These are phyloP conservation scores for Sanghuangporus sanghuang DNA, from an alignment of 1,284 basidiomycete genomes.

Conservation along the genomic window DNA sequence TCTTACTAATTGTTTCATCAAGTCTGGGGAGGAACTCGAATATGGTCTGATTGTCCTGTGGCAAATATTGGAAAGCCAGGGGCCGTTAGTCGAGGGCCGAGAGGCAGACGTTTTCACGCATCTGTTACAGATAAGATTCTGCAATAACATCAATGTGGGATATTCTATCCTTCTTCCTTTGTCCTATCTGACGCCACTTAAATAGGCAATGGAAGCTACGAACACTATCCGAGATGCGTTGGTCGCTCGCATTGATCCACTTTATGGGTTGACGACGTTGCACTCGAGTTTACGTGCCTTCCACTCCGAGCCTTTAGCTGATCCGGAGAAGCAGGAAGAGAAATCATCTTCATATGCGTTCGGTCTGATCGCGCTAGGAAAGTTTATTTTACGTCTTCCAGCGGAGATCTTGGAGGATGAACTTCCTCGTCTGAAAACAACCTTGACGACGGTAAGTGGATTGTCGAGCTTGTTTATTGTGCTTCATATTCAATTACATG, in stretches of 20 bases:
- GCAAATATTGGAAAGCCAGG: conserved; percentile 71
- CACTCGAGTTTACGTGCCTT: conserved; percentile 65
- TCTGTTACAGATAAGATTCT: conserved; percentile 60
- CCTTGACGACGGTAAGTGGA: conserved; percentile 58
- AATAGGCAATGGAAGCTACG: conserved; percentile 72
- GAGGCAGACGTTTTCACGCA: conserved; percentile 66
- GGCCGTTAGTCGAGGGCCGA: conserved; percentile 61
- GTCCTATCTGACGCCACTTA: conserved; percentile 14
- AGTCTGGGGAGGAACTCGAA: conserved; percentile 61
- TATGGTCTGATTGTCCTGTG: conserved; percentile 71
- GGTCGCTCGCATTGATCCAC: conserved; percentile 65
- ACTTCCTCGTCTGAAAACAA: conserved; percentile 63
- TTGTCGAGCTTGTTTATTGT: conserved; percentile 1
- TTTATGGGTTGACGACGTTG: conserved; percentile 78
- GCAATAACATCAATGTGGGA: conserved; percentile 57
- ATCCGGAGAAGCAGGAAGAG: conserved; percentile 36
- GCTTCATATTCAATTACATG: background rate
- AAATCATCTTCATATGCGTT: conserved; percentile 71
- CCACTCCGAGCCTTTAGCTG: conserved; percentile 43
- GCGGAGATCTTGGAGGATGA: conserved; percentile 82
- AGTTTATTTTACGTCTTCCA: conserved; percentile 73
- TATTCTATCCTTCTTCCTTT: background rate
- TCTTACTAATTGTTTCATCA: conserved; percentile 18
- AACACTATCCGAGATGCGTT: conserved; percentile 72
- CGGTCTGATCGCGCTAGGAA: conserved; percentile 74